Conservation (phyloP, 1,284 basidiomycete genomes). For the Trichosporon inkin region DNA sequence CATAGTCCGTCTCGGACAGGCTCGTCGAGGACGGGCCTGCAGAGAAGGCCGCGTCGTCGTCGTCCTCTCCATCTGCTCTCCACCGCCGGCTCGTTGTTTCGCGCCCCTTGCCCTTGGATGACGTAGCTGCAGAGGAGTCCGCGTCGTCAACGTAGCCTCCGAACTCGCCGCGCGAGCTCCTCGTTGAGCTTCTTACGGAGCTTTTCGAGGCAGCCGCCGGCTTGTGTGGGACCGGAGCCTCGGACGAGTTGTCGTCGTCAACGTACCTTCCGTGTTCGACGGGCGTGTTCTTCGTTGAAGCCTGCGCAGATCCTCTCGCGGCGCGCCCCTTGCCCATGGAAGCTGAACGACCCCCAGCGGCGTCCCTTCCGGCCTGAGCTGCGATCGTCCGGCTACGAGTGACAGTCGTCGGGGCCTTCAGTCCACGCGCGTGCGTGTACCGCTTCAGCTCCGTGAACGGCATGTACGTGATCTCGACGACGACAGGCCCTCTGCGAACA, state of each 20-base stretch:
- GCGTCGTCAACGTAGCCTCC: constrained; percentile 10
- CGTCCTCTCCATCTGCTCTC: too few species aligned
- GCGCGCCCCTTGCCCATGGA: neutral
- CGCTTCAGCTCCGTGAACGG: neutral
- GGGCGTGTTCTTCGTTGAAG: neutral
- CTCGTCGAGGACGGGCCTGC: neutral
- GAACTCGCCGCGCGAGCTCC: neutral
- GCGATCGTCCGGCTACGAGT: neutral
- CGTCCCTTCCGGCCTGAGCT: neutral
- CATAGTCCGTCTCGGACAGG: neutral
- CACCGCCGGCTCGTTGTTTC: neutral
- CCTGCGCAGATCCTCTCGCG: neutral
- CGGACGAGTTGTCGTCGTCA: neutral
- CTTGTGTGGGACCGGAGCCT: too few species aligned
- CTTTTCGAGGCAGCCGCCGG: too few species aligned
- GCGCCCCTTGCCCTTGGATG: too few species aligned
- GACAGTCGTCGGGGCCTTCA: neutral
- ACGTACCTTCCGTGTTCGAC: constrained; percentile 3
- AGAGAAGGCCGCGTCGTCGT: neutral
- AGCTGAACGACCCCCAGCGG: neutral
- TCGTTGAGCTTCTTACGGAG: neutral
- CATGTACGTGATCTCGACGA: constrained; percentile 8
- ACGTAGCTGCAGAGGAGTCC: neutral
- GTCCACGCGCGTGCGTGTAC: neutral
- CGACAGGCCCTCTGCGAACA: neutral